Percentiles rank a stretch among this genome's conserved stretches.
Evolutionary conservation across 768 basidiomycete species (phyloP).

Genomic region (Gloeophyllum trabeum): DNA sequence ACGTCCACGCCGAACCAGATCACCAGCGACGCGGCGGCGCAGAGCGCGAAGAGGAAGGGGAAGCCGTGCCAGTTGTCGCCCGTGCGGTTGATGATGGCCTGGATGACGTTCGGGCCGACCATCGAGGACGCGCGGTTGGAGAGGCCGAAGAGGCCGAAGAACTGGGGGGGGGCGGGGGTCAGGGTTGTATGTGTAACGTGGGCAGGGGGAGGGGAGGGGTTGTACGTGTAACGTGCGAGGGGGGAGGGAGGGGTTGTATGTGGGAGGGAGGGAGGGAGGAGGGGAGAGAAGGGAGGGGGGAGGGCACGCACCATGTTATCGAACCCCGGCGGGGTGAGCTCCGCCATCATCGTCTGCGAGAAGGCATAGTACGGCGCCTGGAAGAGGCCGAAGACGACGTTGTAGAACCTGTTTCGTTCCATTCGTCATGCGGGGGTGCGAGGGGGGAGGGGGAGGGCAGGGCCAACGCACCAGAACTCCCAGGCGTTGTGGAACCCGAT

Average conservation of each 20-base stretch:
- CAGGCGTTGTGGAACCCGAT: slow-evolving; percentile 79
- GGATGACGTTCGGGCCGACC: slow-evolving; percentile 80
- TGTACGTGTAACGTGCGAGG: no score
- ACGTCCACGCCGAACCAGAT: slow-evolving; percentile 74
- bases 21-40: slow-evolving; percentile 48
- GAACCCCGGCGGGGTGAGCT: slow-evolving; percentile 78
- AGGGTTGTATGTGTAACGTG: neutral
- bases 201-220: neutral
- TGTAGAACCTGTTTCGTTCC: slow-evolving; percentile 50
- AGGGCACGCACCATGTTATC: slow-evolving; percentile 55
- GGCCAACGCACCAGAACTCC: slow-evolving; percentile 72
- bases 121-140: slow-evolving; percentile 81
- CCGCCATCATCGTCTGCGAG: slow-evolving; percentile 83
- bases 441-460: slow-evolving; percentile 6
- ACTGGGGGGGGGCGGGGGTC: slow-evolving; percentile 26
- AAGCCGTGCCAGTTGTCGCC: slow-evolving; percentile 79
- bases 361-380: slow-evolving; percentile 85
- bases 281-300: neutral
- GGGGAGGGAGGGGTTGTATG: neutral
- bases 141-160: slow-evolving; percentile 80
- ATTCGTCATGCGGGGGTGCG: neutral
- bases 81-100: slow-evolving; percentile 65
- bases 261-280: neutral
- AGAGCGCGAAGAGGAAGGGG: slow-evolving; percentile 72
- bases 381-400: slow-evolving; percentile 69